A percentile compares a stretch with the other conserved stretches of the same genome.
Evolutionary conservation across 2,329 filamentous ascomycete species (phyloP).

Genomic region (Xylariaceae sp.): DNA sequence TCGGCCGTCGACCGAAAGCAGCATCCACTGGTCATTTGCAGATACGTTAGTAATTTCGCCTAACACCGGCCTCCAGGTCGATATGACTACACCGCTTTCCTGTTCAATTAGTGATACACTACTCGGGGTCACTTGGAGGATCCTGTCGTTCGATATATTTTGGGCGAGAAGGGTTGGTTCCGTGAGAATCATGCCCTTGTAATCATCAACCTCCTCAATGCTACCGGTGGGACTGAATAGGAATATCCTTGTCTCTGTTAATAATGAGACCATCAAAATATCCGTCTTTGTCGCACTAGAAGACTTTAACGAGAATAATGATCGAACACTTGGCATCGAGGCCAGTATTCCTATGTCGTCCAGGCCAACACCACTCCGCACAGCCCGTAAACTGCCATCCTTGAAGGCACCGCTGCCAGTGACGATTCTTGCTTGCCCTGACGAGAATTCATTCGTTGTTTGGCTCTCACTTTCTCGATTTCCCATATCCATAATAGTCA

Average conservation of each 20-base stretch:
- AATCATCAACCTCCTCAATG: slow-evolving; percentile 79
- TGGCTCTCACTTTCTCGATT: slow-evolving; percentile 72
- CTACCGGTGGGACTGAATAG: slow-evolving; percentile 66
- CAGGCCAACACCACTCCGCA: slow-evolving; percentile 87
- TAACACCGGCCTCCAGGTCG: slow-evolving; percentile 51
- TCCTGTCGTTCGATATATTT: slow-evolving; percentile 56
- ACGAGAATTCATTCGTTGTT: slow-evolving; percentile 80
- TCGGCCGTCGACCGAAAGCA: slow-evolving; percentile 73
- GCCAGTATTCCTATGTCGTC: slow-evolving; percentile 80
- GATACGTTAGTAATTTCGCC: slow-evolving; percentile 71
- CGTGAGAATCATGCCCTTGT: slow-evolving; percentile 63
- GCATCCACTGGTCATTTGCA: slow-evolving; percentile 61
- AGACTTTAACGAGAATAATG: slow-evolving; percentile 63
- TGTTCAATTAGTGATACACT: slow-evolving; percentile 57
- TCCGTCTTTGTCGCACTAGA: slow-evolving; percentile 50
- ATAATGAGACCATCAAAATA: slow-evolving; percentile 71
- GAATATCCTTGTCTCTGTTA: slow-evolving; percentile 80
- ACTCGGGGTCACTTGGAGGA: slow-evolving; percentile 71
- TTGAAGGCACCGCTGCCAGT: slow-evolving; percentile 87
- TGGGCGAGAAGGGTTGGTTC: slow-evolving; percentile 66
- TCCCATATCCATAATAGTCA: slow-evolving; percentile 93
- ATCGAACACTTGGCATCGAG: slow-evolving; percentile 68
- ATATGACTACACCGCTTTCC: slow-evolving; percentile 48
- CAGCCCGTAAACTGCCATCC: slow-evolving; percentile 81
- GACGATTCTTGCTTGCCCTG: slow-evolving; percentile 88